Base-by-base conservation (phyloP, 179 eudicot species). In the Carnegiea gigantea region DNA sequence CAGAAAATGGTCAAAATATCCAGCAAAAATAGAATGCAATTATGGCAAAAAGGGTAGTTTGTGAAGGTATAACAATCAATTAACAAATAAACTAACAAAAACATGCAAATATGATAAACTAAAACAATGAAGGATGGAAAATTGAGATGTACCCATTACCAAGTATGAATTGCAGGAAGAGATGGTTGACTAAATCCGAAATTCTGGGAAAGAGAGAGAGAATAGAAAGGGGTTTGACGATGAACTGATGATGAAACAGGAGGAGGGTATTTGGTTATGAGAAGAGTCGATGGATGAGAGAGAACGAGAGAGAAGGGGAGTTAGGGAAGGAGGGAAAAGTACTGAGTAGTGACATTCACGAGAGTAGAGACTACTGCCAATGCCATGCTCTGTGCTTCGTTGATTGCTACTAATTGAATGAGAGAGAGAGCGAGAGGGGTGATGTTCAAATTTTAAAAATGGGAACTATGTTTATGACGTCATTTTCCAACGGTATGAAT, bases 261-360 rank as follows among this genome's bases (percentile, higher is more conserved):
- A 64, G 30, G 70, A 65, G 59, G 68, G 76, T 78, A 75, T 54
- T 5, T 54, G 78, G 74, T 33, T 38, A 77, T 44, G 53, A 78
- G 30, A 36, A 74, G 26, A 77, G 33, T 48, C 33, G 62, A 28
- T 23, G 83, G 40, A 60, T 24, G 82, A 77, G 17, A 67, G 72
- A 67, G 21, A 81, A 72, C 62, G 65, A 82, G n/a, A 57, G 40
- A 68, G 53, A 28, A 59, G 44, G 77, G 46, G 57, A 36, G 26
- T 62, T 40, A 24, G 23, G 78, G 59, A 33, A 24, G 80, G 59
- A 76, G 72, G 74, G 49, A 84, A 81, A 60, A 23, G 77, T 36
- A 82, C 82, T 77, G 84, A 70, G 77, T 70, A 82, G 84, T 77
- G 84, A 70, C 30, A 82, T 70, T 87, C 87, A 87, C 87, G 89